A percentile compares a stretch with the other conserved stretches of the same genome.
Conservation (phyloP, 495 filamentous ascomycete genomes). For the Xylaria cubensis region DNA sequence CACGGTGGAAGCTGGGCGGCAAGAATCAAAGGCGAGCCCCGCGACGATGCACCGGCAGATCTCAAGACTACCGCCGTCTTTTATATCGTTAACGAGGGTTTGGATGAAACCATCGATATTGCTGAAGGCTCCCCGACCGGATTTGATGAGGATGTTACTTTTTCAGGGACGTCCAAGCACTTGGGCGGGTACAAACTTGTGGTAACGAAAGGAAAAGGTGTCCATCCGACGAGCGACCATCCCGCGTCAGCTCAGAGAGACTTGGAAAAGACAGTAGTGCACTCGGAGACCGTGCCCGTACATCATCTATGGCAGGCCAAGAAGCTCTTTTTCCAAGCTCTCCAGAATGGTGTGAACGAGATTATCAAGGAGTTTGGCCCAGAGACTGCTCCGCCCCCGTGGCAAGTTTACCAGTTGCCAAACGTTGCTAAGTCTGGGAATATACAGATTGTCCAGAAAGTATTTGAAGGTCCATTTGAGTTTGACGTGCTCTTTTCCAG, state of each 20-base stretch:
- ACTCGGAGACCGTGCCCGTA: constrained; percentile 69
- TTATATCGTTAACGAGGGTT: constrained; percentile 80
- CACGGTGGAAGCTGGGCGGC: constrained; percentile 93
- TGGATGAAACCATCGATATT: constrained; percentile 67
- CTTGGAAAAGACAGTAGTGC: constrained; percentile 77
- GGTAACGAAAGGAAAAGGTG: constrained; percentile 71
- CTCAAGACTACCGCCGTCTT: constrained; percentile 81
- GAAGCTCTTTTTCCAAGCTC: constrained; percentile 73
- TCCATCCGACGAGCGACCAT: constrained; percentile 66
- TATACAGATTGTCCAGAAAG: constrained; percentile 87
- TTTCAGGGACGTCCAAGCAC: constrained; percentile 73
- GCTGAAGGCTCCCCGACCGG: constrained; percentile 61
- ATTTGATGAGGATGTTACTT: constrained; percentile 72
- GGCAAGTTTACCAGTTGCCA: constrained; percentile 81
- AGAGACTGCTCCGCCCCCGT: constrained; percentile 77
- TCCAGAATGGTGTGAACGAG: constrained; percentile 78
- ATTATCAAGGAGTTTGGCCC: constrained; percentile 71
- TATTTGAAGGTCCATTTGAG: constrained; percentile 90
- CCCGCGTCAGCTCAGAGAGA: constrained; percentile 66
- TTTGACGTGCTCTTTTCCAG: constrained; percentile 95
- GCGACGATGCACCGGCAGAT: constrained; percentile 64
- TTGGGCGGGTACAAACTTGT: constrained; percentile 87
- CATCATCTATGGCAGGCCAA: constrained; percentile 88
- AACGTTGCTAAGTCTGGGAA: constrained; percentile 77
- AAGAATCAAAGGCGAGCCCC: constrained; percentile 81